A percentile compares a stretch with the other conserved stretches of the same genome.
These are phyloP conservation scores for Citrullus mucosospermus DNA, from an alignment of 306 rosid genomes.

Conservation along the genomic window DNA sequence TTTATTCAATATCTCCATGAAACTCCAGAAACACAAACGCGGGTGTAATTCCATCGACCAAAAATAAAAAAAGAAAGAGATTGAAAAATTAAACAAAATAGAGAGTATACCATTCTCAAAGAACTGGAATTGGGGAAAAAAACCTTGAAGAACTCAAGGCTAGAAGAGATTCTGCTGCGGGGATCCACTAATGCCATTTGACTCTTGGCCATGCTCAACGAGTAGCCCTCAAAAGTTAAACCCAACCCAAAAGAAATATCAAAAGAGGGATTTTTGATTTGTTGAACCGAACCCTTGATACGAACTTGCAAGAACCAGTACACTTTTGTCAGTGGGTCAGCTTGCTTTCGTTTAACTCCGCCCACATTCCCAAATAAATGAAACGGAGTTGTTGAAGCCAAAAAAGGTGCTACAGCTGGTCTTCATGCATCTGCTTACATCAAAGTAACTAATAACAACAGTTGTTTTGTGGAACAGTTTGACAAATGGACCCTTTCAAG, in stretches of 20 bases:
- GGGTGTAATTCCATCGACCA: background rate
- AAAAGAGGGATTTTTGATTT: background rate
- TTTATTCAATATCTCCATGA: background rate
- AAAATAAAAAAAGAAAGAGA: background rate
- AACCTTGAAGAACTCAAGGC: conserved; percentile 10
- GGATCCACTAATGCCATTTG: background rate
- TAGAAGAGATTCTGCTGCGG: background rate
- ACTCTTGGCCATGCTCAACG: background rate
- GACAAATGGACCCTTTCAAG: no score
- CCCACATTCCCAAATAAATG: background rate
- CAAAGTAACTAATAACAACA: no score
- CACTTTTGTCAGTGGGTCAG: background rate
- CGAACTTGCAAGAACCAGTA: background rate
- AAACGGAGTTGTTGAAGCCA: no score
- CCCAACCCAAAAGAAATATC: background rate
- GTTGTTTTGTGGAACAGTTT: no score
- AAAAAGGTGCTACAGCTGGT: background rate
- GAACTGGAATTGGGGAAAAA: conserved; percentile 5
- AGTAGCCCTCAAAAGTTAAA: background rate
- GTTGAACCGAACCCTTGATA: background rate
- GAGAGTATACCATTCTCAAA: conserved; percentile 6
- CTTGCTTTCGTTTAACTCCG: background rate
- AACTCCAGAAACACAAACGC: background rate
- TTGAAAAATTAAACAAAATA: background rate
- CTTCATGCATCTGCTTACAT: background rate